These are phyloP conservation scores for Epichloe hybrida DNA, from an alignment of 2,329 filamentous ascomycete genomes.

Conservation along the genomic window DNA sequence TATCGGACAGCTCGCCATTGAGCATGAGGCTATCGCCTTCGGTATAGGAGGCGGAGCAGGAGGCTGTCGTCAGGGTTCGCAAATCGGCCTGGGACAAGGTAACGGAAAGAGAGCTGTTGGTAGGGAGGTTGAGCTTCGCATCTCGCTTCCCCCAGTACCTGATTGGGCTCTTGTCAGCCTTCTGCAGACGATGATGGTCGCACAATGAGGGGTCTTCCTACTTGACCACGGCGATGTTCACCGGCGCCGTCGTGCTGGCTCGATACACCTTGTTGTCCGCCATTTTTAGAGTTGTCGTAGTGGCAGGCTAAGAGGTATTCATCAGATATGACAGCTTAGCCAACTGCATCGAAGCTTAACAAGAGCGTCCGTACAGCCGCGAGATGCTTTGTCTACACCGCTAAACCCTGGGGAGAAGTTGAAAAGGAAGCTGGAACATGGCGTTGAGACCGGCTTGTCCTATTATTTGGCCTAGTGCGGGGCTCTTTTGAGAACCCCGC, in stretches of 20 bases:
- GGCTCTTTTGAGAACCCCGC: neutral
- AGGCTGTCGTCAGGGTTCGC: constrained; percentile 89
- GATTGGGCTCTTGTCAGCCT: neutral
- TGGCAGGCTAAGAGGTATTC: neutral
- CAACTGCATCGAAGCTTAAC: neutral
- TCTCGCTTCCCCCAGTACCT: constrained; percentile 94
- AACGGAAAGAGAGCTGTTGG: constrained; percentile 93
- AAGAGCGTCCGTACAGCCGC: neutral
- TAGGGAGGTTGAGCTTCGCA: constrained; percentile 84
- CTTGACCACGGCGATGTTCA: constrained; percentile 98
- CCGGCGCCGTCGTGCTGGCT: constrained; percentile 88
- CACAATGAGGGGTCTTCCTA: constrained; percentile 22
- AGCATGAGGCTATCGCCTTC: constrained; percentile 61
- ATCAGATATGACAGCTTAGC: neutral
- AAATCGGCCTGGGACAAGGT: constrained; percentile 90
- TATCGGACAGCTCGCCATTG: constrained; percentile 71
- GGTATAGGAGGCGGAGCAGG: constrained; percentile 63
- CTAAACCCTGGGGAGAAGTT: neutral
- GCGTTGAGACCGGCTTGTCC: neutral
- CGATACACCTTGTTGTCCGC: constrained; percentile 56
- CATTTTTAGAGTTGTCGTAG: constrained; percentile 19
- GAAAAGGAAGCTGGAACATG: neutral
- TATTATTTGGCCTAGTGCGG: neutral
- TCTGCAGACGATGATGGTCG: neutral
- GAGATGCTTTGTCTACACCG: neutral